Evolutionary conservation across 192 early-diverging fungal species (phyloP), one percentile per base, ranked within the genome.

Genomic region (Podila epicladia): DNA sequence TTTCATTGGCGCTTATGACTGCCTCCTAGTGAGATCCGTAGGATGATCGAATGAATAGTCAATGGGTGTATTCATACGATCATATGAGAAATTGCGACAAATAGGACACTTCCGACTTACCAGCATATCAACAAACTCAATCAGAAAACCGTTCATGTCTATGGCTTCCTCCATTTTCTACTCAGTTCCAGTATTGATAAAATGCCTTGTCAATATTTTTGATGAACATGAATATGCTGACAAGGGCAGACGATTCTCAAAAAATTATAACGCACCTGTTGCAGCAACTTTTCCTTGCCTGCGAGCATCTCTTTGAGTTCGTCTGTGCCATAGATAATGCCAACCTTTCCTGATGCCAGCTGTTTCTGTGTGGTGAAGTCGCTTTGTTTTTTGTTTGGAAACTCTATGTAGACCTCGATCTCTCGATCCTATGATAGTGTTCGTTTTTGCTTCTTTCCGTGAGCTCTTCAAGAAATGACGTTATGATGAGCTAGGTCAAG

Each of bases 161-260:
- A 55, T 41, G 20, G 77, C 70, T 15, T 73, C 71, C 0, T 64
- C 66, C 71, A 80, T 72, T 73, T 80, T 80, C 77, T 80, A 65
- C 0, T 33, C 9, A 51, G 7, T 19, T 19, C 0, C 24, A 71
- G 15, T 38, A 11, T 64, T n/a, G 15, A n/a, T 50, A 22, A 3
- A 15, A 22, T 71, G 31, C 2, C 9, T 37, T 20, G 59, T 32
- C 6, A 59, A 53, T 9, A 35, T 5, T 6, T 22, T 24, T 55
- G 5, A 7, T 2, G n/a, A 55, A 55, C 17, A 5, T 8, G 24
- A 24, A n/a, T 3, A 55, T 55, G 11, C 0, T 13, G 12, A 13
- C 11, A 45, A 45, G 17, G 17, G n/a, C 11, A 55, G 11, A n/a
- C 17, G 53, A 20, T 11, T 0, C 19, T 37, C 9, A 9, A 37